These are phyloP conservation scores for Candida xiaguanensis DNA, from an alignment of 805 yeast genomes.

Conservation along the genomic window DNA sequence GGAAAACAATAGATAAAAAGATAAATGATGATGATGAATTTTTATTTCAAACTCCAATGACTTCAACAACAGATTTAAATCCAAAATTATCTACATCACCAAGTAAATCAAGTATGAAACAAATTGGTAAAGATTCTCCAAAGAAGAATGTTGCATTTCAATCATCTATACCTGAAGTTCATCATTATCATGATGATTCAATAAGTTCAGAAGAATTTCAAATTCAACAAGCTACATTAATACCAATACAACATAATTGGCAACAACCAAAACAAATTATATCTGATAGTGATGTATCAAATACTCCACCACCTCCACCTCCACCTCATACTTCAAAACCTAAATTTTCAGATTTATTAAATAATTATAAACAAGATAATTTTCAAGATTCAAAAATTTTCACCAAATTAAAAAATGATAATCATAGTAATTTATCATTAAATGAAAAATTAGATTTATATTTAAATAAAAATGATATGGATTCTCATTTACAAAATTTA, in stretches of 20 bases:
- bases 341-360: conserved; percentile 8
- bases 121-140: conserved; percentile 25
- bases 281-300: conserved; percentile 13
- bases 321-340: conserved; percentile 15
- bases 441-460: conserved; percentile 46
- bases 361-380: background rate
- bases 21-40: conserved; percentile 21
- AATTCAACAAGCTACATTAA: conserved; percentile 4
- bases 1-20: conserved; percentile 11
- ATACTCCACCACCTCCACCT: conserved; percentile 24
- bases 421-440: conserved; percentile 30
- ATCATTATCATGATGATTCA: conserved; percentile 20
- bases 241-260: conserved; percentile 19
- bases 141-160: conserved; percentile 37
- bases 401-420: conserved; percentile 20
- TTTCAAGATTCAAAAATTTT: conserved; percentile 11
- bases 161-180: conserved; percentile 26
- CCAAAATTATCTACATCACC: conserved; percentile 22
- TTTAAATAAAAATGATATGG: conserved; percentile 21
- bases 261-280: conserved; percentile 12
- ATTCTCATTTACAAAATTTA: conserved; percentile 32
- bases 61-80: conserved; percentile 15
- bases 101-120: conserved; percentile 36
- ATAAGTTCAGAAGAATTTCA: background rate
- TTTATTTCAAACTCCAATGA: conserved; percentile 22